Base-by-base conservation (phyloP, 2,329 filamentous ascomycete species). In the Calonectria pseudoreteaudii region DNA sequence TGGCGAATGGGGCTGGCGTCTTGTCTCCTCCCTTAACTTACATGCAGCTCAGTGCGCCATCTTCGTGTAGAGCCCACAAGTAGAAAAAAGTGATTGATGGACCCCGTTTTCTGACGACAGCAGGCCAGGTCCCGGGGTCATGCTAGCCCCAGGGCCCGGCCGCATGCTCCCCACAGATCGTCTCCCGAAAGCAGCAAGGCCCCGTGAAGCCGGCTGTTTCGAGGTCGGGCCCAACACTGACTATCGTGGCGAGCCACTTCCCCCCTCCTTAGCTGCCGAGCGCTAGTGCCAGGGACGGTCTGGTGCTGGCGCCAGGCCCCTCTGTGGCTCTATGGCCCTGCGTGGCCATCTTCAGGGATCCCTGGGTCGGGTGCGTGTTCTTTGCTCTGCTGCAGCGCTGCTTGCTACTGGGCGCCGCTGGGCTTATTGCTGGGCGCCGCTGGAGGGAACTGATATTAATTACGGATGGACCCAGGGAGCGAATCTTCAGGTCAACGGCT, bases 171-270 rank as follows among this genome's bases (percentile, higher is more conserved):
- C 66, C 69, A 56, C 64, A 69, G 50, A 72, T 71, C 50, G 49
- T 70, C 52, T 52, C 38, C 31, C 71, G 50, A 16, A 78, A 75
- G 52, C 20, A 58, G 75, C 66, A 73, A 77, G 53, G 77, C 68
- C 66, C 18, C 49, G 65, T 31, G 70, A 68, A 71, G 66, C 77
- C 75, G 65, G 58, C 68, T 76, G 77, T 77, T 79, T 78, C 77
- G 74, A 70, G 66, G 52, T 67, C 72, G 72, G 68, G 58, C 66
- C 70, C 38, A 66, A 26, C 56, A 64, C 30, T 41, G 58, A 72
- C 56, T 65, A 69, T 66, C 10, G 47, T 66, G 58, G 58, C 66
- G 71, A 58, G 66, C 58, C 56, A 72, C 18, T 28, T 60, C 13
- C 52, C 49, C 71, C 66, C 41, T 44, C 66, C 41, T 44, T 72